Base-by-base conservation (phyloP, 2,329 filamentous ascomycete genomes). In the Pyricularia grisea region DNA sequence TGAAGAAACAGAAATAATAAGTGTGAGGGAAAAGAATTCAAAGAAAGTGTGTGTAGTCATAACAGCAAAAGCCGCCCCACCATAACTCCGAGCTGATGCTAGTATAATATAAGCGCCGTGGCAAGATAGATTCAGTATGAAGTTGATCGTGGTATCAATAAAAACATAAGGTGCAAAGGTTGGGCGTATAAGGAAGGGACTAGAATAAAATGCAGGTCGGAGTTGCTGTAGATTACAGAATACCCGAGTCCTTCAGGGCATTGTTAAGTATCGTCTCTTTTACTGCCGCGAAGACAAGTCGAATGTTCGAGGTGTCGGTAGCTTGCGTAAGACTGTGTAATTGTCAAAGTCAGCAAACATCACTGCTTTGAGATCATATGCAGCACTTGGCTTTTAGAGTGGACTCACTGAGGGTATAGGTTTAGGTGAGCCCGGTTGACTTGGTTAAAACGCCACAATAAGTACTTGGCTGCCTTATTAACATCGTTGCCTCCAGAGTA, bases 181-280 rank as follows among this genome's bases (percentile, higher is more conserved):
- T 23, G 25, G 58, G 58, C n/a, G 23, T 61, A n/a, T 28, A 69
- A 69, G 31, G 63, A 65, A 20, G 66, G 63, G 23, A 67, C 50
- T 65, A 67, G 63, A 68, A 33, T 69, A 70, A 68, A 33, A 69
- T 64, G 66, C 28, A 33, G 31, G 65, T 66, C 50, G 50, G 55
- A 27, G 67, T 20, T 67, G 23, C 27, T 17, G 27, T 23, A 17
- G 11, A 68, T 90, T 81, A 93, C 75, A 99, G 88, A 79, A 99
- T 98, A 74, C 95, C 95, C 27, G 95, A 98, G 79, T 99, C 95
- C 82, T 97, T 97, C 74, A 99, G 87, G 66, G 95, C 95, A 78
- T 99, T 99, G 80, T 98, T 97, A 74, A 99, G 83, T 76, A 99
- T 99, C 42, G 95, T 99, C 81, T 99, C 95, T 79, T 99, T 99